Evolutionary conservation across 2,329 filamentous ascomycete genomes (phyloP), one percentile per base, ranked within the genome.

Genomic region (Zalaria sp.): DNA sequence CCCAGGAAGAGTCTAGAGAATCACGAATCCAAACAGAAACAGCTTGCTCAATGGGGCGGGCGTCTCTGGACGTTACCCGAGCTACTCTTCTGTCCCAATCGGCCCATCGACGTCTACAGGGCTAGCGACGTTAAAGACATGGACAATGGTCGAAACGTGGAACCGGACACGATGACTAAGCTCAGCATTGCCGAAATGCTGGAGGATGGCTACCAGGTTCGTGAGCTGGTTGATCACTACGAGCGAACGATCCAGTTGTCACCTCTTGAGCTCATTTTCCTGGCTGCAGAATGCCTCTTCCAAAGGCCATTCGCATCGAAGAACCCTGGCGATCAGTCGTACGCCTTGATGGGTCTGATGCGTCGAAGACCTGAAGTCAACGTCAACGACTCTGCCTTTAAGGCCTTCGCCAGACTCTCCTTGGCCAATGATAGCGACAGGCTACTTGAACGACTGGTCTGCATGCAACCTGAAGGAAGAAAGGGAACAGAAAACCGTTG

Each of bases 21-120:
- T 18, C 18, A 18, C 18, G 18, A 18, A 18, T 32, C 29, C 29
- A 32, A n/a, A 7, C n/a, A n/a, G 29, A 7, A 57, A 27, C 54
- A 59, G 54, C 51, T 69, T 8, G 52, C 57, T 5, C 53, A 65
- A 49, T 71, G 59, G 67, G 69, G 63, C 11, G 59, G 52, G 6
- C 59, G 62, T 3, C 54, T 72, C 18, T 68, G 67, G 59, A 71
- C 67, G 0, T 57, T 71, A 27, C 64, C 69, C 2, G 65, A 68
- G 46, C 53, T 63, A 2, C 51, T 67, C 0, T 49, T 66, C 1
- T 52, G 56, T 25, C 57, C 59, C 4, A 48, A 52, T 26, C 44
- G 50, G 2, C 3, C 29, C n/a, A 60, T 64, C 35, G 44, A 47
- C 4, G 52, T 64, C 4, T 64, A 61, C 41, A 32, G 29, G n/a